Percentiles rank a stretch among this genome's conserved stretches.
These are phyloP conservation scores for Trichosporon asahii DNA, from an alignment of 1,284 basidiomycete genomes.

Conservation along the genomic window DNA sequence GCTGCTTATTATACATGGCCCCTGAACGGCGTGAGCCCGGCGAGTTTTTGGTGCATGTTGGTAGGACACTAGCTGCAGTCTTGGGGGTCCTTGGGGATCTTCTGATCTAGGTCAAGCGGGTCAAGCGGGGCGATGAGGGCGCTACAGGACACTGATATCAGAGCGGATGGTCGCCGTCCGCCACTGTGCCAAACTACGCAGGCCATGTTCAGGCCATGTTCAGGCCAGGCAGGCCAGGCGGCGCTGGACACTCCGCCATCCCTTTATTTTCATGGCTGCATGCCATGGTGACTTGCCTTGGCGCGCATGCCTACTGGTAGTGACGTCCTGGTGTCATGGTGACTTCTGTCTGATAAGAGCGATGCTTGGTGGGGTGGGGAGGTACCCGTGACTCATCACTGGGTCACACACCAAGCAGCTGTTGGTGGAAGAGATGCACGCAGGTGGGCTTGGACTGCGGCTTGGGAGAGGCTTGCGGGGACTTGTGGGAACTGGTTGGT, in stretches of 20 bases:
- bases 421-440: background rate
- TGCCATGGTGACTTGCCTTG: background rate
- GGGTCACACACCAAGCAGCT: too few relatives aligned
- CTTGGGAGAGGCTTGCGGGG: background rate
- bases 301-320: background rate
- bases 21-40: too few relatives aligned
- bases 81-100: background rate
- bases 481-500: background rate
- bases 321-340: background rate
- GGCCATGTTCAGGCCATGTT: background rate
- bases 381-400: background rate
- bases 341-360: background rate
- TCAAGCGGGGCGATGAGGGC: background rate
- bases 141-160: background rate
- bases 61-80: background rate
- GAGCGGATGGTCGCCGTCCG: background rate
- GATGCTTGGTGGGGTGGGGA: background rate
- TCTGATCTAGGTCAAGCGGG: background rate
- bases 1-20: background rate
- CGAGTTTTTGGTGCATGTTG: background rate
- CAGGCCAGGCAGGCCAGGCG: too few relatives aligned
- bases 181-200: background rate
- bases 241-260: background rate
- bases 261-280: background rate
- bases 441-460: background rate